phyloP scores from a whole-genome alignment of 1,284 basidiomycete species.

The Rhizoctonia solani region DNA sequence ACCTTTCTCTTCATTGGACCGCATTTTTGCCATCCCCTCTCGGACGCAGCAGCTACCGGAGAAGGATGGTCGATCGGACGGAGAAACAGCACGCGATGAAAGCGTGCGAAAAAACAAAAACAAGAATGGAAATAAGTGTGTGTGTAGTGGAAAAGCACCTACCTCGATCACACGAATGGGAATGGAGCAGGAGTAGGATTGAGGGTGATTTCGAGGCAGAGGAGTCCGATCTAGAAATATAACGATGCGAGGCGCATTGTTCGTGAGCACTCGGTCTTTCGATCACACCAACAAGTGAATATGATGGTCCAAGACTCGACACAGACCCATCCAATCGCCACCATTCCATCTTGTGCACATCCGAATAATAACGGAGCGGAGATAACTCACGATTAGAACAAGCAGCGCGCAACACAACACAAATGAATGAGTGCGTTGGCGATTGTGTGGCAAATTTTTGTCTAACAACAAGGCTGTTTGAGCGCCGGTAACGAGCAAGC shows the following conservation, averaged over 20 bases:
- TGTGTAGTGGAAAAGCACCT: no score
- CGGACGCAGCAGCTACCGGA: constrained; percentile 1
- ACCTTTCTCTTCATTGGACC: constrained; percentile 5
- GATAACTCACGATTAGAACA: constrained; percentile 33
- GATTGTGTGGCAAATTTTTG: constrained; percentile 30
- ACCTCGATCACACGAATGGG: no score
- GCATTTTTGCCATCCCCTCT: background rate
- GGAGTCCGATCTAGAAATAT: constrained; percentile 22
- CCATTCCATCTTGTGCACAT: no score
- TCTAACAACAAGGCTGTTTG: background rate
- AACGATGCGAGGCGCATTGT: background rate
- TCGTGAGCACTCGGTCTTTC: constrained; percentile 1
- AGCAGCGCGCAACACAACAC: constrained; percentile 13
- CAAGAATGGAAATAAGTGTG: no score
- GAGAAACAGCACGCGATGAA: background rate
- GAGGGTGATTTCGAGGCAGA: constrained; percentile 3
- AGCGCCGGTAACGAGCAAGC: background rate
- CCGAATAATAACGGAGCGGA: no score
- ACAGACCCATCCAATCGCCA: no score
- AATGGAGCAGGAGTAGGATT: constrained; percentile 1
- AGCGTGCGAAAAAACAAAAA: background rate
- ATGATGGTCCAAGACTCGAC: background rate
- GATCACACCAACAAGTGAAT: no score
- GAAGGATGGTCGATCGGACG: background rate
- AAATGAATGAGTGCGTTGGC: constrained; percentile 28